These are phyloP conservation scores for Casuarina cunninghamiana DNA, from an alignment of 306 rosid genomes.

Conservation along the genomic window DNA sequence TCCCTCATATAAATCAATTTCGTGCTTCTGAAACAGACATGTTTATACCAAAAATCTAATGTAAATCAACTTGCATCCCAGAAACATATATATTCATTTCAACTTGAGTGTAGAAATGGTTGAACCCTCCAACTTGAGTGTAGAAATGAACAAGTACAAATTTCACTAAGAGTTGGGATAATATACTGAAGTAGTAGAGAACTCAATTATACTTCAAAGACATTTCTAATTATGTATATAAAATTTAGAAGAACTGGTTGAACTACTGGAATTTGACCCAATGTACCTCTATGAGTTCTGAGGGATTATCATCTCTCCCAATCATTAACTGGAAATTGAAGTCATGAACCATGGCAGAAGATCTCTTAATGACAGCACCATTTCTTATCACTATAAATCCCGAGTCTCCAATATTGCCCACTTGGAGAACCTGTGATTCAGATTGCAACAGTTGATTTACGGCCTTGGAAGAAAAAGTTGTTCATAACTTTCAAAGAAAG, in stretches of 20 bases:
- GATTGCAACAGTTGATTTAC: constrained; percentile 24
- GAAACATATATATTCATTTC: constrained; percentile 5
- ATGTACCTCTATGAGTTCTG: constrained; percentile 56
- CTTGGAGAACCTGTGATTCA: constrained; percentile 58
- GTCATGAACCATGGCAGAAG: constrained; percentile 61
- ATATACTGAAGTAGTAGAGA: not conserved
- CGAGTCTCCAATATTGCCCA: constrained; percentile 72
- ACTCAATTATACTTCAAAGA: not conserved
- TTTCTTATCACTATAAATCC: constrained; percentile 68
- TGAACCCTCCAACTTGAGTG: not conserved
- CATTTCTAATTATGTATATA: not conserved
- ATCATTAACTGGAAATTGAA: constrained; percentile 60
- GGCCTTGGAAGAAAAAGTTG: constrained; percentile 19
- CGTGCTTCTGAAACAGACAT: constrained; percentile 44
- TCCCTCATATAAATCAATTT: constrained; percentile 56
- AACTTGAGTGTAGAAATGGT: not conserved
- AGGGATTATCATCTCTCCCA: constrained; percentile 53
- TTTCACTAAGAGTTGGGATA: not conserved
- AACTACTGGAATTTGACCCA: not conserved
- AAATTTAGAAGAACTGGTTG: constrained; percentile 1
- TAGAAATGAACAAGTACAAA: not conserved
- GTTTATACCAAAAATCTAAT: not conserved
- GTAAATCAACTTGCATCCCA: constrained; percentile 21
- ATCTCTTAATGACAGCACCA: constrained; percentile 49
- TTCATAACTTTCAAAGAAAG: not conserved